Conservation (phyloP, 1,139 yeast species). For the Suzukiozyma palmioleophila region DNA sequence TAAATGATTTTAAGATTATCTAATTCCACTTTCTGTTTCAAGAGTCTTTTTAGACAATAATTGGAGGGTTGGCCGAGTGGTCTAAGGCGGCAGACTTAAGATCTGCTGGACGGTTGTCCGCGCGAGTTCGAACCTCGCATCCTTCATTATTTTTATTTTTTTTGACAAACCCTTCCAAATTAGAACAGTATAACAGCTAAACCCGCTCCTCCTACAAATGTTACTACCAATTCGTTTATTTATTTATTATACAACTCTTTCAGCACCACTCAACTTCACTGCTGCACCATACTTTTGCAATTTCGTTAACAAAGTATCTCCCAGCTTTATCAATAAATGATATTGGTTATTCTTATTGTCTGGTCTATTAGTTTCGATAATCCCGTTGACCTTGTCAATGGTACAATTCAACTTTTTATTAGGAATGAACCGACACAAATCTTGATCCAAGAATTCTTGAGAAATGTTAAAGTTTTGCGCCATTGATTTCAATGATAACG, state of each 20-base stretch:
- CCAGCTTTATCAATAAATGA: conserved; percentile 82
- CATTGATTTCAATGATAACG: conserved; percentile 86
- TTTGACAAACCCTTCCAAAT: no score
- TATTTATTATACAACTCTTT: conserved; percentile 41
- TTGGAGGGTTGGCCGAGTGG: conserved; percentile 54
- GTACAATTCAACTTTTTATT: conserved; percentile 92
- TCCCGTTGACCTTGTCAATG: conserved; percentile 92
- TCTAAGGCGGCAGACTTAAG: conserved; percentile 55
- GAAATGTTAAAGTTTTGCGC: conserved; percentile 89
- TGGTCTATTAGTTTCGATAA: conserved; percentile 92
- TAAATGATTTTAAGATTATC: no score
- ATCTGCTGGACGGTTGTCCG: conserved; percentile 58
- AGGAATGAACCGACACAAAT: conserved; percentile 86
- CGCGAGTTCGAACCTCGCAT: conserved; percentile 88
- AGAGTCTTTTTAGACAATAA: background rate
- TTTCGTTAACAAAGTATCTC: conserved; percentile 88
- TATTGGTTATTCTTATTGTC: conserved; percentile 95
- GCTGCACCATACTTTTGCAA: conserved; percentile 97
- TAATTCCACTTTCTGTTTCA: no score
- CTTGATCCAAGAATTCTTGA: conserved; percentile 76
- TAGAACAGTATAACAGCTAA: no score
- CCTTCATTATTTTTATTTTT: conserved; percentile 52
- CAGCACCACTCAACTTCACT: conserved; percentile 91
- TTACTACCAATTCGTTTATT: background rate
- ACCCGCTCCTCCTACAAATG: no score